Percentiles rank a stretch among this genome's conserved stretches.
phyloP scores from a whole-genome alignment of 345 rosid genomes.

The Reutealis trisperma region DNA sequence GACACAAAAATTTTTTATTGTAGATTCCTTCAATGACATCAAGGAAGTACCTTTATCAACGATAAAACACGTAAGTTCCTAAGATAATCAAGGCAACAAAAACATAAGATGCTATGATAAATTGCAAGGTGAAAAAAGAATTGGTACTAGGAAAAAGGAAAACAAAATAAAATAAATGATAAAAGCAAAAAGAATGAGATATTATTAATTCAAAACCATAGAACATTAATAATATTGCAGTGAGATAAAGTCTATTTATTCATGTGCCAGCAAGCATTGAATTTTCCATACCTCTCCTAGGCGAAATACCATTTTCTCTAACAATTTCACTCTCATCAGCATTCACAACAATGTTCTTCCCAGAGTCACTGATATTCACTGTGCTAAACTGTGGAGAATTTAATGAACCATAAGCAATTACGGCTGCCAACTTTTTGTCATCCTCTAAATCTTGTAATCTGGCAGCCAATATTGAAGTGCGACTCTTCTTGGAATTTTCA shows the following conservation, averaged over 20 bases:
- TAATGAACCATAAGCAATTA: slow-evolving; percentile 38
- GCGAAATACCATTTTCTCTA: slow-evolving; percentile 16
- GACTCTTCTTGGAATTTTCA: slow-evolving; percentile 29
- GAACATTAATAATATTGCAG: not conserved
- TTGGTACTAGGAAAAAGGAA: not conserved
- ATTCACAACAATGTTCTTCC: slow-evolving; percentile 34
- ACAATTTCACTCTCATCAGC: slow-evolving; percentile 26
- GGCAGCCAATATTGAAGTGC: slow-evolving; percentile 30
- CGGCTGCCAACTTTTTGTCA: slow-evolving; percentile 19
- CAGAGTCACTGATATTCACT: slow-evolving; percentile 31
- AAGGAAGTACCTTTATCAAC: not conserved
- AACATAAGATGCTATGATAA: not conserved
- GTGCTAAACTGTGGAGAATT: slow-evolving; percentile 38
- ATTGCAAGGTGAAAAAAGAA: not conserved
- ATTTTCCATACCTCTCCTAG: slow-evolving; percentile 25
- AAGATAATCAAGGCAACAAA: not conserved
- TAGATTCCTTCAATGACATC: not conserved
- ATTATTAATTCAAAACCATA: not conserved
- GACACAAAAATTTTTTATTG: not conserved
- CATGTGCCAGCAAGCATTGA: not conserved
- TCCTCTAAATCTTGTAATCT: slow-evolving; percentile 25
- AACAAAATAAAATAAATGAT: not conserved
- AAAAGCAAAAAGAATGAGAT: not conserved
- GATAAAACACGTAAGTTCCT: not conserved
- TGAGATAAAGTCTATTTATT: not conserved